These are phyloP conservation scores for Alternaria atra DNA, from an alignment of 2,329 filamentous ascomycete genomes.

Conservation along the genomic window DNA sequence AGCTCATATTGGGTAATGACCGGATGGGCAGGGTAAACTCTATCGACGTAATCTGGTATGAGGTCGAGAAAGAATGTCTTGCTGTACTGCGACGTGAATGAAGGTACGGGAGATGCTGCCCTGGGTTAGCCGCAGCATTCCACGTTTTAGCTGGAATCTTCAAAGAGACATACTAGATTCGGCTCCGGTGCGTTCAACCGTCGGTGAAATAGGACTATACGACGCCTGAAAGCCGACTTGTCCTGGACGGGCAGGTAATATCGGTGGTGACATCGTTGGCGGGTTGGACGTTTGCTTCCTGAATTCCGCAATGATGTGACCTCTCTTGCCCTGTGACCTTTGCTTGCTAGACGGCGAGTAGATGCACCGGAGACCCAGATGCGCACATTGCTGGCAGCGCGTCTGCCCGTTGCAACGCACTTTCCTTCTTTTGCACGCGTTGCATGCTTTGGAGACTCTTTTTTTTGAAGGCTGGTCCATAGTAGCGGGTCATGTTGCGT, in stretches of 20 bases:
- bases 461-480: conserved; percentile 41
- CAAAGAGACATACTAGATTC: conserved; percentile 27
- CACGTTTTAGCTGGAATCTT: neutral
- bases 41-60: conserved; percentile 55
- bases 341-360: conserved; percentile 54
- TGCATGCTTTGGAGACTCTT: conserved; percentile 54
- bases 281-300: conserved; percentile 41
- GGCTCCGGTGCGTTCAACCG: conserved; percentile 25
- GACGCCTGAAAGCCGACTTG: conserved; percentile 18
- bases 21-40: conserved; percentile 60
- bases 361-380: conserved; percentile 57
- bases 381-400: conserved; percentile 52
- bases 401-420: conserved; percentile 59
- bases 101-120: conserved; percentile 29
- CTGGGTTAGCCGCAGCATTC: conserved; percentile 15
- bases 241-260: conserved; percentile 34
- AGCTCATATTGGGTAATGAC: conserved; percentile 57
- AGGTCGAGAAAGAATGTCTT: conserved; percentile 54
- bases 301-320: conserved; percentile 55
- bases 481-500: conserved; percentile 32
- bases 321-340: conserved; percentile 51
- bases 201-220: conserved; percentile 23
- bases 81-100: conserved; percentile 28
- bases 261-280: conserved; percentile 33
- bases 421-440: conserved; percentile 58